These are phyloP conservation scores for Waltergamsia citrina DNA, from an alignment of 2,329 filamentous ascomycete species.

Conservation along the genomic window DNA sequence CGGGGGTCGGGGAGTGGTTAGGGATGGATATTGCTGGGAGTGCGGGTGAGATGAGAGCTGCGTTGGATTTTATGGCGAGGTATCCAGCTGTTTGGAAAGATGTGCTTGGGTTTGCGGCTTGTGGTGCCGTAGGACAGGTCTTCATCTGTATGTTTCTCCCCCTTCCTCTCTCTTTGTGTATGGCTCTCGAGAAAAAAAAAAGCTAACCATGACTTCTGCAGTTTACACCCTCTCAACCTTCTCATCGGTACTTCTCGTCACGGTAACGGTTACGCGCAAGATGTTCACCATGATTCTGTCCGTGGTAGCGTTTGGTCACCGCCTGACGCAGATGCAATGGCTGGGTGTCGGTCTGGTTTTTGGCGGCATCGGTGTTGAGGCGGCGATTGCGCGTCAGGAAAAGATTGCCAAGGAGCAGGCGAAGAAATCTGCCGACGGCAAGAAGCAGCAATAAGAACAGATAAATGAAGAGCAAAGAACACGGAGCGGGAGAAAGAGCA, in stretches of 20 bases:
- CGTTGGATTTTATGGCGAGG: slow-evolving; percentile 67
- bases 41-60: slow-evolving; percentile 70
- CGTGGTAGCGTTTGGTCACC: slow-evolving; percentile 89
- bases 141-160: slow-evolving; percentile 65
- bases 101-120: slow-evolving; percentile 81
- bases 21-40: slow-evolving; percentile 55
- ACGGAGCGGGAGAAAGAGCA: too few relatives aligned
- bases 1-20: slow-evolving; percentile 52
- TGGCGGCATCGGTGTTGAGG: slow-evolving; percentile 89
- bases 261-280: slow-evolving; percentile 94
- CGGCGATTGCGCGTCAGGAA: slow-evolving; percentile 67
- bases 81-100: slow-evolving; percentile 80
- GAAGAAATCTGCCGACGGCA: slow-evolving; percentile 27
- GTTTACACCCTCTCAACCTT: slow-evolving; percentile 91
- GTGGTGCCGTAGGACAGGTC: slow-evolving; percentile 86
- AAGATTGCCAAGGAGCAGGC: slow-evolving; percentile 71
- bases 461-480: too few relatives aligned
- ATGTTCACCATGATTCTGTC: slow-evolving; percentile 99
- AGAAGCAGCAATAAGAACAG: slow-evolving; percentile 20
- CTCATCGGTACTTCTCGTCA: slow-evolving; percentile 84
- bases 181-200: too few relatives aligned
- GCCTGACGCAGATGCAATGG: slow-evolving; percentile 83
- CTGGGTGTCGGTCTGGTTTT: slow-evolving; percentile 88
- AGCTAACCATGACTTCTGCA: slow-evolving; percentile 17
- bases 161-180: slow-evolving; percentile 2